Base-by-base conservation (phyloP, 768 basidiomycete species). In the Pilatotrama ljubarskyi region DNA sequence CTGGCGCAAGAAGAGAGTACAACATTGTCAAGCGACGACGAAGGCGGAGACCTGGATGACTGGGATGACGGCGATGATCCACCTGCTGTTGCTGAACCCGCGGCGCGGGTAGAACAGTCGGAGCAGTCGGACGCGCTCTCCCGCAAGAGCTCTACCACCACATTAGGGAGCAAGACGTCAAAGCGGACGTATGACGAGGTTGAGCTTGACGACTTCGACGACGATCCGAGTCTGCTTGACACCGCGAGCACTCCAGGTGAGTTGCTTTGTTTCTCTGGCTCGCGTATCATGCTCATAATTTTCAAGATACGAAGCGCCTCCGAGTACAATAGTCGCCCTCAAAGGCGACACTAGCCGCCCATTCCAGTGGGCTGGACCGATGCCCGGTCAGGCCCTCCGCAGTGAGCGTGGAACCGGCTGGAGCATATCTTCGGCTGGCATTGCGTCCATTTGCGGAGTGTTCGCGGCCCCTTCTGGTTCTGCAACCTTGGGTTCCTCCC, bases 171-270 rank as follows among this genome's bases (percentile, higher is more conserved):
- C 44, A 54, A 58, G 18, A 57, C 65, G 11, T 63, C 62, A 6
- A 66, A 66, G 35, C 51, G 65, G n/a, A 53, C 51, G 17, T 63
- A 63, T 40, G 62, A 63, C 35, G 65, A 66, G 17, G 46, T 61
- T 20, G 65, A 63, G 8, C 52, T 59, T 1, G 61, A 61, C 20
- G 65, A 63, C 36, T 58, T 63, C 36, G 62, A 63, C 41, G 61
- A 58, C 15, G 58, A 51, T n/a, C 24, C 42, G 54, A 52, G 26
- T 38, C 24, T 36, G 15, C 26, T 43, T 7, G 35, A 47, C 8
- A 38, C 55, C 26, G 55, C 44, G 9, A 48, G 55, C 11, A 61
- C 61, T 26, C 61, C 61, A 25, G 61, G 64, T 66, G 22, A 18
- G 61, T 53, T 0, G 5, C 20, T 18, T 40, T 50, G 3, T 20